Percentiles rank a stretch among this genome's conserved stretches.
Conservation (phyloP, 148 eudicot species). For the Camellia lanceoleosa region DNA sequence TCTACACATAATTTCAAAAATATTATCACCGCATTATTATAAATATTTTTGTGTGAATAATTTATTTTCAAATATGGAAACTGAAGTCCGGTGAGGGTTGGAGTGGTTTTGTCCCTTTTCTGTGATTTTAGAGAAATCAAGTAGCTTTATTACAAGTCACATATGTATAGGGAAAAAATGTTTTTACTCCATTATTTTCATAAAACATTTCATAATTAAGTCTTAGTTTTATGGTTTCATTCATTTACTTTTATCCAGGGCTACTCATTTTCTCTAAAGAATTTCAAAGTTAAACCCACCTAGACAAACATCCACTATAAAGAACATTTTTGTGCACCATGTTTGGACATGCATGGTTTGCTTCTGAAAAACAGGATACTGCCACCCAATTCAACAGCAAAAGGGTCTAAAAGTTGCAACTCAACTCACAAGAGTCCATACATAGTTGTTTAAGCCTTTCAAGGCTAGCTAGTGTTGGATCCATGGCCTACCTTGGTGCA, state of each 20-base stretch:
- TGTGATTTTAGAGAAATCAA: neutral
- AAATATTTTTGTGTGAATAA: too few relatives aligned
- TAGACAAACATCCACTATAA: neutral
- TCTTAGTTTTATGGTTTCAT: neutral
- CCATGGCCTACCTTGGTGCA: slow-evolving; percentile 8
- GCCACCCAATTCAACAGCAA: slow-evolving; percentile 24
- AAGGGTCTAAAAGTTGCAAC: neutral
- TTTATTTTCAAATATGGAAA: neutral
- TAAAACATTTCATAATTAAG: neutral
- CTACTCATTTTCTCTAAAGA: neutral
- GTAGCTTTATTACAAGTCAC: neutral
- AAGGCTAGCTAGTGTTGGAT: neutral
- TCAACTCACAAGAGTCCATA: slow-evolving; percentile 16
- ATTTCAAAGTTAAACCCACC: neutral
- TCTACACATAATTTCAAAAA: too few relatives aligned
- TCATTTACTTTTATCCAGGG: too few relatives aligned
- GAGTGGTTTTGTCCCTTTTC: neutral
- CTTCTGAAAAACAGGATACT: slow-evolving; percentile 9
- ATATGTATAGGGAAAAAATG: neutral
- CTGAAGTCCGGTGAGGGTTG: neutral
- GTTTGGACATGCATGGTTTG: slow-evolving; percentile 5
- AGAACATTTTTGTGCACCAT: neutral
- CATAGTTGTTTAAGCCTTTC: slow-evolving; percentile 22
- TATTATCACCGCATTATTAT: too few relatives aligned
- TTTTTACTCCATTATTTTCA: neutral